Conservation (phyloP, 1,284 basidiomycete genomes). For the Ceratobasidium sp. region DNA sequence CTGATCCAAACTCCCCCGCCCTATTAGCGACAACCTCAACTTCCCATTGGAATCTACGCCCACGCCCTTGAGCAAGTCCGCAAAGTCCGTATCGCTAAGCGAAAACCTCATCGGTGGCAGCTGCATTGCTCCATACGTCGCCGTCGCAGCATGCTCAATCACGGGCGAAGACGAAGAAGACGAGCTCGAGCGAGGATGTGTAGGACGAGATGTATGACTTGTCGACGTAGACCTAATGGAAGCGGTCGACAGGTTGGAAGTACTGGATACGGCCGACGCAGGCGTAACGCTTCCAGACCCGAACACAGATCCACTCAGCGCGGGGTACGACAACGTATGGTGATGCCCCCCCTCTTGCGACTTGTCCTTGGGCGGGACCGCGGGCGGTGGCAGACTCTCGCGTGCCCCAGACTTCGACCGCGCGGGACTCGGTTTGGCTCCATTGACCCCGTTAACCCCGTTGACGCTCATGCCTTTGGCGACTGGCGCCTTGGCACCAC, state of each 20-base stretch:
- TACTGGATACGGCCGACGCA: background rate
- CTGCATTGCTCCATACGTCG: conserved; percentile 79
- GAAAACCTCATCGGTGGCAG: conserved; percentile 83
- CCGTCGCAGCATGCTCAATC: conserved; percentile 52
- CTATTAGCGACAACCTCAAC: conserved; percentile 2
- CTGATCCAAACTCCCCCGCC: conserved; percentile 17
- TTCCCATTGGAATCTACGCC: conserved; percentile 42
- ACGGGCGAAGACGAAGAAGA: conserved; percentile 35
- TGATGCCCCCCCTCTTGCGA: background rate
- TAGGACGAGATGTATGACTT: conserved; percentile 4
- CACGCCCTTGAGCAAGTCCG: conserved; percentile 55
- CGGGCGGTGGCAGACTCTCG: conserved; percentile 29
- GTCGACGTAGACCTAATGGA: conserved; percentile 7
- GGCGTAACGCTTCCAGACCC: background rate
- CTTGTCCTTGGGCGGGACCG: conserved; percentile 30
- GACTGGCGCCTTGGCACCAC: conserved; percentile 1
- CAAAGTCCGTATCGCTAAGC: conserved; percentile 78
- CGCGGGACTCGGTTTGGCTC: background rate
- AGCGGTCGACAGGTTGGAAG: background rate
- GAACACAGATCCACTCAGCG: background rate
- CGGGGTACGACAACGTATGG: conserved; percentile 3
- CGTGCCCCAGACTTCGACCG: conserved; percentile 7
- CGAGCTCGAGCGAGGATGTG: conserved; percentile 15
- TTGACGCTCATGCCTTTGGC: background rate
- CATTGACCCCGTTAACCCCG: background rate